A percentile compares a stretch with the other conserved stretches of the same genome.
Conservation (phyloP, 73 alveolate species). For the Paramecium caudatum region DNA sequence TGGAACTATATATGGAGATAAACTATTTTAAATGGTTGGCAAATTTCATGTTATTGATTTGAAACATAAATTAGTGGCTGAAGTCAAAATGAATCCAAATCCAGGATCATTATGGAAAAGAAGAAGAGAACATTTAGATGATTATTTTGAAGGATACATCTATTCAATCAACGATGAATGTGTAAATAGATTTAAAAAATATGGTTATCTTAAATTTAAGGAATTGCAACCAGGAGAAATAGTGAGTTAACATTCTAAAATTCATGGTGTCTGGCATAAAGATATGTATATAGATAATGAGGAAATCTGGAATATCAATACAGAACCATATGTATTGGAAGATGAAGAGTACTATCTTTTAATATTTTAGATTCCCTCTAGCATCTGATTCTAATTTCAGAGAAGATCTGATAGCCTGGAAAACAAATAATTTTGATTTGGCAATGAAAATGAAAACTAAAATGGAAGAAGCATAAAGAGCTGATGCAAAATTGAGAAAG, state of each 20-base stretch:
- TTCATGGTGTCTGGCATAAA: conserved; percentile 67
- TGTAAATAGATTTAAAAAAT: conserved; percentile 13
- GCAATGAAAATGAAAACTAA: conserved; percentile 45
- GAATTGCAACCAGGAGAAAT: conserved; percentile 6
- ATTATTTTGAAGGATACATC: conserved; percentile 41
- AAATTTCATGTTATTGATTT: conserved; percentile 24
- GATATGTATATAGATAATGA: conserved; percentile 43
- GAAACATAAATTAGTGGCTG: conserved; percentile 36
- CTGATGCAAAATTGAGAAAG: conserved; percentile 71
- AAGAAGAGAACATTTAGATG: conserved; percentile 53
- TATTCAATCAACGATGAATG: conserved; percentile 31
- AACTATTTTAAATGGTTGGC: conserved; percentile 19
- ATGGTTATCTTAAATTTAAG: conserved; percentile 50
- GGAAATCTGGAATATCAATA: conserved; percentile 31
- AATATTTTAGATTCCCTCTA: not conserved
- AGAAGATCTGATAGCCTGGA: conserved; percentile 55
- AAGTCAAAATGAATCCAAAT: conserved; percentile 14
- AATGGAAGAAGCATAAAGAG: conserved; percentile 63
- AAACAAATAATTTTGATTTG: conserved; percentile 33
- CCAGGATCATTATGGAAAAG: conserved; percentile 54
- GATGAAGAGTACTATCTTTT: conserved; percentile 50
- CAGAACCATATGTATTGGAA: conserved; percentile 64
- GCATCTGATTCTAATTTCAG: conserved; percentile 45
- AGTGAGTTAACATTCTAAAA: conserved; percentile 11
- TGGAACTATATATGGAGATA: conserved; percentile 49